Evolutionary conservation across 192 early-diverging fungal genomes (phyloP).

Genomic region (Podila minutissima): DNA sequence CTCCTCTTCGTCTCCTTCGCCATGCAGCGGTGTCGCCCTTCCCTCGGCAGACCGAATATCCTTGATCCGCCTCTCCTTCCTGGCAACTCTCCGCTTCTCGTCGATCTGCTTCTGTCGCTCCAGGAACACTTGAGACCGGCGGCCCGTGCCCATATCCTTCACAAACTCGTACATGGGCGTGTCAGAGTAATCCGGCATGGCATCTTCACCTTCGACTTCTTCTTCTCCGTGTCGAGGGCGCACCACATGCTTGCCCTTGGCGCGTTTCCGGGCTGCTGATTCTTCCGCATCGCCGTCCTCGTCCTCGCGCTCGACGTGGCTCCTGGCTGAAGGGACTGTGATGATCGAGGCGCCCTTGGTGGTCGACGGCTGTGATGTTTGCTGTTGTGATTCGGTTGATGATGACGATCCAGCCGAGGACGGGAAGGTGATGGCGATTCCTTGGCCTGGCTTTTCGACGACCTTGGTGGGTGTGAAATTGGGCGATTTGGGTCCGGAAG

Average conservation of each 20-base stretch:
- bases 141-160: constrained; percentile 35
- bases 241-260: constrained; percentile 17
- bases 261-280: constrained; percentile 12
- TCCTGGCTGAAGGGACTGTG: constrained; percentile 23
- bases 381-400: background rate
- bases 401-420: background rate
- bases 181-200: constrained; percentile 34
- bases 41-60: constrained; percentile 15
- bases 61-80: constrained; percentile 10
- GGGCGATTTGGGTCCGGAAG: constrained; percentile 7
- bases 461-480: background rate
- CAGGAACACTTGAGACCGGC: constrained; percentile 17
- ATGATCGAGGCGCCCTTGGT: constrained; percentile 25
- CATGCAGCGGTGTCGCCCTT: constrained; percentile 2
- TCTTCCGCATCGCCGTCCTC: constrained; percentile 2
- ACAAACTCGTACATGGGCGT: constrained; percentile 47
- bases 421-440: background rate
- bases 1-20: constrained; percentile 4
- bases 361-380: background rate
- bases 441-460: background rate
- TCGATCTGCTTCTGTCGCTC: constrained; percentile 29
- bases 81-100: constrained; percentile 14
- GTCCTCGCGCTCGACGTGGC: constrained; percentile 2
- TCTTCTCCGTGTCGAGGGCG: background rate
- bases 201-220: constrained; percentile 19